Evolutionary conservation across 805 yeast species (phyloP), one percentile per base, ranked within the genome.

Genomic region (Wickerhamiella allomyrinae): DNA sequence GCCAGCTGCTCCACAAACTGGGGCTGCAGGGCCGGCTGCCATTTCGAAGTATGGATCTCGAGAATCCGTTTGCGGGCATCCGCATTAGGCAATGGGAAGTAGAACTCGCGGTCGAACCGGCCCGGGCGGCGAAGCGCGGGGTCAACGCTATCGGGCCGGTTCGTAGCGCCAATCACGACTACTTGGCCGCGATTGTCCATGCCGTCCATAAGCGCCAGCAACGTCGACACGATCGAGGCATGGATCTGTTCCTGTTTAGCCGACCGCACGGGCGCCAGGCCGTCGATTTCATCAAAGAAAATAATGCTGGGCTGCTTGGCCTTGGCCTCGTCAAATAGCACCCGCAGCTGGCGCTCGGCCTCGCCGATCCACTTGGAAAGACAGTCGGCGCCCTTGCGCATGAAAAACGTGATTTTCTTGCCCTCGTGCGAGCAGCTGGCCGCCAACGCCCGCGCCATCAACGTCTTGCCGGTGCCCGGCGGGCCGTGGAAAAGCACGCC

Each of bases 101-200:
- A 91, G 58, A 91, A 91, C 58, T 91, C 98, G 49, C 98, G 72
- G 58, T 91, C 98, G 55, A 91, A 91, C 59, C 98, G 71, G 1
- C 98, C 98, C 0, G 98, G 98, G 53, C 98, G 73, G 56, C 98
- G 73, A 45, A 91, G 68, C 0, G 98, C 98, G 1, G 98, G 96
- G 61, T 91, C 98, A n/a, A 91, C 83, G 0, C 96, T 82, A 62
- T 91, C 97, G 0, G 98, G 98, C 56, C 98, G 69, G 62, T 91
- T 91, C 0, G 98, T 91, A 1, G 98, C 98, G 45, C 98, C 98
- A 52, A 91, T 87, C 2, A 91, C 95, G 49, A 91, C 89, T 15
- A 91, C 97, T 58, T 91, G 97, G 7, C 98, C 98, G 58, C 97
- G 75, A 52, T 86, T 86, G 58, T 89, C 97, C 97, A 91, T 91